Base-by-base conservation (phyloP, 495 filamentous ascomycete genomes). In the Evansstolkia leycettana region DNA sequence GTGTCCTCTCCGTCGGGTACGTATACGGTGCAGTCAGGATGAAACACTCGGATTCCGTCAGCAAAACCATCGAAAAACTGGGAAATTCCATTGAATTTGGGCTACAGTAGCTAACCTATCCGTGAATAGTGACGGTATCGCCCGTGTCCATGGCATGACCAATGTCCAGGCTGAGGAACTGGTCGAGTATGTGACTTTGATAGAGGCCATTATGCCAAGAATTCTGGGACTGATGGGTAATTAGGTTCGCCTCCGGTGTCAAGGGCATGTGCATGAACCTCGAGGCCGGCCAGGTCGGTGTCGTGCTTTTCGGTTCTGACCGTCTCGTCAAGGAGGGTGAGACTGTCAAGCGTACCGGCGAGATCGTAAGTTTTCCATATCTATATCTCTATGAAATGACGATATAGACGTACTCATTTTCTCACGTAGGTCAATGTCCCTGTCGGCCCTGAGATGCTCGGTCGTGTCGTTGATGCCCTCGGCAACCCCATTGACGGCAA, bases 231-330 rank as follows among this genome's bases (percentile, higher is more conserved):
- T 74, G 50, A 67, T 44, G 50, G 52, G 46, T 60, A 34, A 28
- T 44, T 41, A 94, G 90, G 75, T 98, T 98, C 74, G 86, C 90
- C 52, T 98, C 90, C 48, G 90, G 90, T 65, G 90, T 98, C 59
- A 95, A 95, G 78, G 90, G 90, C 64, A 98, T 98, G 90, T 96
- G 92, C 83, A 94, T 98, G 88, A 98, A 98, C 80, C 76, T 98
- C 62, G 90, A 98, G 71, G 90, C 90, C 64, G 90, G 90, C 65
- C 92, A 96, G 70, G 90, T 98, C 67, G 90, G 90, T 94, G 90
- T 98, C 50, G 90, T 98, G 76, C 79, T 98, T 50, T 98, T 98
- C 72, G 90, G 90, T 76, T 96, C 90, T 55, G 90, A 98, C 72
- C 88, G 90, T 84, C 78, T 94, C 54, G 90, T 98, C 73, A 93